A percentile compares a stretch with the other conserved stretches of the same genome.
Evolutionary conservation across 208 protist species (phyloP).

Genomic region (Phytomonas serpens): DNA sequence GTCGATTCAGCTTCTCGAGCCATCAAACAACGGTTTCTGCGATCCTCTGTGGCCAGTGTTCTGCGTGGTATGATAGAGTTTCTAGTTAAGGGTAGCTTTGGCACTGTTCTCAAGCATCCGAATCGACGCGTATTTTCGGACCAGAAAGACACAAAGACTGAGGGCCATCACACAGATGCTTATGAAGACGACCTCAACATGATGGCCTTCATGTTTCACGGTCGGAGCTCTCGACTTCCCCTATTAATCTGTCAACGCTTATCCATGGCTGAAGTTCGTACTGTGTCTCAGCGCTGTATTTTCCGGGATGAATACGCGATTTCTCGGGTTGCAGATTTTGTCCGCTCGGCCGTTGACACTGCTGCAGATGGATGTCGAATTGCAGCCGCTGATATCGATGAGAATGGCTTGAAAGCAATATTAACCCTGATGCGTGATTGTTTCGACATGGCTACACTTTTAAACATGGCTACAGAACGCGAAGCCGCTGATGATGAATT

Average conservation of each 20-base stretch:
- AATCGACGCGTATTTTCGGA: neutral
- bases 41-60: conserved; percentile 48
- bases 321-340: conserved; percentile 45
- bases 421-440: conserved; percentile 48
- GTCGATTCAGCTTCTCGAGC: conserved; percentile 74
- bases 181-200: neutral
- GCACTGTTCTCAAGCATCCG: neutral
- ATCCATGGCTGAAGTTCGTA: conserved; percentile 11
- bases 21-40: conserved; percentile 50
- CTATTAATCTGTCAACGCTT: conserved; percentile 38
- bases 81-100: conserved; percentile 13
- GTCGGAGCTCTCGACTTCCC: neutral
- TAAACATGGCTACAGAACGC: conserved; percentile 56
- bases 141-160: neutral
- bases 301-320: neutral
- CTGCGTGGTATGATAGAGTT: conserved; percentile 51
- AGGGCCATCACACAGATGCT: neutral
- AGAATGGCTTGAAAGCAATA: conserved; percentile 27
- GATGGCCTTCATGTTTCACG: neutral
- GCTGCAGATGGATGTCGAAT: conserved; percentile 41
- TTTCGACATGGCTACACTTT: conserved; percentile 37
- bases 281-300: conserved; percentile 1
- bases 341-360: conserved; percentile 50
- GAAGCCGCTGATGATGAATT: conserved; percentile 49
- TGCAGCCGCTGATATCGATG: conserved; percentile 19